phyloP scores from a whole-genome alignment of 2,329 filamentous ascomycete genomes.

The Sordariomycetes sp. region DNA sequence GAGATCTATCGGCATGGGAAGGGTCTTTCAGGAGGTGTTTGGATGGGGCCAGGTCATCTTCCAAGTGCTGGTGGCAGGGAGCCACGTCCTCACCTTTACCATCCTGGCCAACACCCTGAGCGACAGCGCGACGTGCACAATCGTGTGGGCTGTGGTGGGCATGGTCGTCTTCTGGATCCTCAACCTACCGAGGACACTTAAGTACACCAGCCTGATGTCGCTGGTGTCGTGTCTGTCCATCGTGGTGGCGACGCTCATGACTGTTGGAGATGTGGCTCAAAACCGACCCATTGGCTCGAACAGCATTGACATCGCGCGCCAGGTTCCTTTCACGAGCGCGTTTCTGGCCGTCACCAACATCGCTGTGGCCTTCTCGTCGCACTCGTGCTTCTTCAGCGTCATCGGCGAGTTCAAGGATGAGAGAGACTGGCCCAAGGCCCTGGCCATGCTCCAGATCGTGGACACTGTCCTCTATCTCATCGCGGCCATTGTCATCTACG shows the following conservation, averaged over 20 bases:
- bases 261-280: conserved; percentile 52
- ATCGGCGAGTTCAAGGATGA: conserved; percentile 24
- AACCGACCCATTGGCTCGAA: conserved; percentile 24
- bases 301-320: conserved; percentile 19
- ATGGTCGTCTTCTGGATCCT: conserved; percentile 47
- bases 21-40: conserved; percentile 47
- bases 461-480: conserved; percentile 21
- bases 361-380: conserved; percentile 54
- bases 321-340: conserved; percentile 38
- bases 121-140: conserved; percentile 49
- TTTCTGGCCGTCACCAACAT: conserved; percentile 55
- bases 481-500: conserved; percentile 21
- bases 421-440: conserved; percentile 19
- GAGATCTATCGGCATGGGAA: conserved; percentile 34
- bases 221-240: conserved; percentile 55
- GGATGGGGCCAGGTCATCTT: conserved; percentile 51
- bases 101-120: conserved; percentile 59
- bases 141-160: conserved; percentile 54
- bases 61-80: conserved; percentile 59
- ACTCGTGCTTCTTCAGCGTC: conserved; percentile 24
- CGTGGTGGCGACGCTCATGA: conserved; percentile 50
- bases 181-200: conserved; percentile 52
- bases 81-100: conserved; percentile 59
- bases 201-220: conserved; percentile 53
- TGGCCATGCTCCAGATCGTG: conserved; percentile 20